Base-by-base conservation (phyloP, 2,329 filamentous ascomycete genomes). In the Penicillium olsonii region DNA sequence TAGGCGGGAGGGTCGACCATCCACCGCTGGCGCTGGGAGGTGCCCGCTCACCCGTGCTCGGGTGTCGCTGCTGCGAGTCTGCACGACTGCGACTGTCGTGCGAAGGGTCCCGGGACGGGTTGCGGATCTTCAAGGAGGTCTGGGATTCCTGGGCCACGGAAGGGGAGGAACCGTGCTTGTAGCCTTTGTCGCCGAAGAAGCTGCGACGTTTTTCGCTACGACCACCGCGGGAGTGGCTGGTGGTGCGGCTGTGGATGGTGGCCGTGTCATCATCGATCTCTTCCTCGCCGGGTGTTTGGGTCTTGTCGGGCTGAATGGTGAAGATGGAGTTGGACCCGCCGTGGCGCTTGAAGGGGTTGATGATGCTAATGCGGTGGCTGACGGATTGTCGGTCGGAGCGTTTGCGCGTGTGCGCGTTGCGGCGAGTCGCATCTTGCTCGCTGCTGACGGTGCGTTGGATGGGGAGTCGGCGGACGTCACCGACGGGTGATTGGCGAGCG, bases 281-380 rank as follows among this genome's bases (percentile, higher is more conserved):
- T 17, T 58, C 59, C 18, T 60, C 61, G 12, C 40, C 52, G 15
- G 50, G 41, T 10, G 41, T 61, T 31, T 62, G 62, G 15, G 51
- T 52, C 41, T 65, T 66, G 20, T 63, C 60, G 4, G 58, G 56
- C 38, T 70, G 68, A 19, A 69, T 60, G 0, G 69, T 71, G 41
- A 67, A 66, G 20, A 68, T 64, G 2, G 71, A 74, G 45, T 62
- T 67, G n/a, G 62, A 65, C 6, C 61, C 54, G 11, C 58, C 63
- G 46, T 74, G 71, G 5, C 72, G 71, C 54, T 69, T 75, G 60
- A 75, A 75, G 2, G 69, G 70, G 41, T 74, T 75, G 52, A 74
- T 72, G 35, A 71, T 65, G 50, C 71, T 74, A 50, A 74, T 70
- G 10, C 72, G 68, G 39, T 72, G 68, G 49, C 67, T 68, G 57